Percentiles rank a stretch among this genome's conserved stretches.
phyloP scores from a whole-genome alignment of 768 basidiomycete genomes.

The Tricholoma hemisulphureum region DNA sequence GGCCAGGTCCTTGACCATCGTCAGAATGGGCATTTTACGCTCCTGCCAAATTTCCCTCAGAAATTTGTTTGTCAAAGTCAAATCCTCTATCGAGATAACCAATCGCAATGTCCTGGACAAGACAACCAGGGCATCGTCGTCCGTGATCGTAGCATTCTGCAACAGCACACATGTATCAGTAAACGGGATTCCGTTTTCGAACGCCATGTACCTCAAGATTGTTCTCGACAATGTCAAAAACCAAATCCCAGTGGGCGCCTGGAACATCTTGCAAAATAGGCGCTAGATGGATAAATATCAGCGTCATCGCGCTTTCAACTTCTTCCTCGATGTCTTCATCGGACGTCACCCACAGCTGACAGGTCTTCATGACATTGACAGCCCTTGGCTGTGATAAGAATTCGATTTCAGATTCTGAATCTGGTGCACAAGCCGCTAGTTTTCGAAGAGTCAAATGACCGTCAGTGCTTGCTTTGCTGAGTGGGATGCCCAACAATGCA shows the following conservation, averaged over 20 bases:
- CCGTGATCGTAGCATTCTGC: slow-evolving; percentile 62
- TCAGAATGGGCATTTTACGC: slow-evolving; percentile 50
- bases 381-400: slow-evolving; percentile 86
- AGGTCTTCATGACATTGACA: slow-evolving; percentile 82
- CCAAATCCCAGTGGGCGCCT: slow-evolving; percentile 90
- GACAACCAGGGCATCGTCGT: slow-evolving; percentile 55
- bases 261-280: slow-evolving; percentile 86
- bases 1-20: slow-evolving; percentile 60
- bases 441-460: slow-evolving; percentile 70
- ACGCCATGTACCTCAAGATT: slow-evolving; percentile 71
- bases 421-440: slow-evolving; percentile 72
- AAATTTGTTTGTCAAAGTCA: slow-evolving; percentile 68
- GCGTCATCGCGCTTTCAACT: slow-evolving; percentile 73
- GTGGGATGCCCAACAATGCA: slow-evolving; percentile 63
- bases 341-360: slow-evolving; percentile 75
- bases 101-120: slow-evolving; percentile 72
- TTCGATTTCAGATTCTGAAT: slow-evolving; percentile 71
- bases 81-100: slow-evolving; percentile 64
- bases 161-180: background rate
- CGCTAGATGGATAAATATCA: slow-evolving; percentile 71
- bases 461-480: slow-evolving; percentile 59
- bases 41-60: slow-evolving; percentile 70
- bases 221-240: slow-evolving; percentile 85
- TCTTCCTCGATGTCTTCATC: slow-evolving; percentile 71
- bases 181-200: background rate